Conservation (phyloP, 345 rosid species). For the Eucalyptus regnans region DNA sequence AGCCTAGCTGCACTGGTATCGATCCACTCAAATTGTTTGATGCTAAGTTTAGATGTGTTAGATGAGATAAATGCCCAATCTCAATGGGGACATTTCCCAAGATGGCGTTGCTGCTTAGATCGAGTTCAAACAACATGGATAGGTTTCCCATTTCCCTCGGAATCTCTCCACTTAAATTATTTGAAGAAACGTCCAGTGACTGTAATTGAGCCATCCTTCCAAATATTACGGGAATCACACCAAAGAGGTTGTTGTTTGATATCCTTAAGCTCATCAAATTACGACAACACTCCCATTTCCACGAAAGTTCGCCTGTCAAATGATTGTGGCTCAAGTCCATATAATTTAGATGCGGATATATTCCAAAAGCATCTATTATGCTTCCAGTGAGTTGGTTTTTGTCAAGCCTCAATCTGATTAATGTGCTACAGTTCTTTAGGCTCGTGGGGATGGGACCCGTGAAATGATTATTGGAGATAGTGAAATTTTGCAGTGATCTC, state of each 20-base stretch:
- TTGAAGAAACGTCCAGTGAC: background rate
- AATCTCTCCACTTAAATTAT: background rate
- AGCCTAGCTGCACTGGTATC: background rate
- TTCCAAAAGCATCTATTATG: background rate
- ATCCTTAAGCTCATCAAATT: background rate
- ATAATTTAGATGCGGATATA: background rate
- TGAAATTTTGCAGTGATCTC: background rate
- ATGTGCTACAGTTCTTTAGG: background rate
- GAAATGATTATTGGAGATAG: background rate
- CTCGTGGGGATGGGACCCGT: background rate
- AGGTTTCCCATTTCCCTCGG: background rate
- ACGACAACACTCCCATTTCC: background rate
- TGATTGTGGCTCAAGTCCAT: background rate
- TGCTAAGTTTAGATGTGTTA: background rate
- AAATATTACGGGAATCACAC: background rate
- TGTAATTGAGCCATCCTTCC: background rate
- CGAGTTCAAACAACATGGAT: background rate
- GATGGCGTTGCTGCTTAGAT: background rate
- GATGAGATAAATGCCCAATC: background rate
- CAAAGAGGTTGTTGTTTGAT: fast-evolving
- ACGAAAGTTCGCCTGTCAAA: background rate
- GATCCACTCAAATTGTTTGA: background rate
- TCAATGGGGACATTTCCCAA: background rate
- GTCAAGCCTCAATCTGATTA: background rate
- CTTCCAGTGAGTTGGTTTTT: background rate